Evolutionary conservation across 148 eudicot species (phyloP).

Genomic region (Vaccinium vitisidaea): DNA sequence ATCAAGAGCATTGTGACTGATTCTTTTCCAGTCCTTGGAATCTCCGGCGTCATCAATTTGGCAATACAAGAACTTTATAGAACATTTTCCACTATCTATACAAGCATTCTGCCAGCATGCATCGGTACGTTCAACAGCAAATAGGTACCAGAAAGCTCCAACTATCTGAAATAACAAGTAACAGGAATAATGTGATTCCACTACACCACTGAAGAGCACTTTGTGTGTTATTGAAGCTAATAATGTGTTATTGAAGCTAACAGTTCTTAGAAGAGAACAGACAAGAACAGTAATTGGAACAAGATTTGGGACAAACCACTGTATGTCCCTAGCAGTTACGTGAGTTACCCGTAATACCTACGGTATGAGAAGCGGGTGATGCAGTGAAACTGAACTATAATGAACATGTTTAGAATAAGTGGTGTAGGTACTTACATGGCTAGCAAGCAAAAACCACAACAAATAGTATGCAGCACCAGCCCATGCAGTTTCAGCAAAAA

Average conservation of each 20-base stretch:
- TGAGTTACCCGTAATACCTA: not conserved
- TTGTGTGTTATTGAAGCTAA: not conserved
- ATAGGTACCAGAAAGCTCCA: constrained; percentile 71
- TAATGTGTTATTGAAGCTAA: not conserved
- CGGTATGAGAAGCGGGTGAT: not conserved
- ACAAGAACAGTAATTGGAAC: not conserved
- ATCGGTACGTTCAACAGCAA: constrained; percentile 54
- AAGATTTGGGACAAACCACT: not conserved
- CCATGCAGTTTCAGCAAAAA: constrained; percentile 73
- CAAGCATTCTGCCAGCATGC: constrained; percentile 60
- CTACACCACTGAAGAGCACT: not conserved
- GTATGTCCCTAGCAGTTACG: not conserved
- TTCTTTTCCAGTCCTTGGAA: constrained; percentile 32
- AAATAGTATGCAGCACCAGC: constrained; percentile 81
- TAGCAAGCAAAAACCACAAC: constrained; percentile 64
- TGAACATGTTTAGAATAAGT: not conserved
- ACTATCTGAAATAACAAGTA: constrained; percentile 36
- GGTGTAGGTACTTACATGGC: constrained; percentile 52
- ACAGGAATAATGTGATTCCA: not conserved
- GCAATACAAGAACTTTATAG: constrained; percentile 40
- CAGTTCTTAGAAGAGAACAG: not conserved
- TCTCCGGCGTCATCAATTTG: constrained; percentile 23
- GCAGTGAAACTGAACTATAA: not conserved
- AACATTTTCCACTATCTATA: constrained; percentile 26
- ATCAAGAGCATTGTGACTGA: constrained; percentile 27